Percentiles rank a stretch among this genome's conserved stretches.
Conservation (phyloP, 768 basidiomycete genomes). For the Coprinopsis cinerea region DNA sequence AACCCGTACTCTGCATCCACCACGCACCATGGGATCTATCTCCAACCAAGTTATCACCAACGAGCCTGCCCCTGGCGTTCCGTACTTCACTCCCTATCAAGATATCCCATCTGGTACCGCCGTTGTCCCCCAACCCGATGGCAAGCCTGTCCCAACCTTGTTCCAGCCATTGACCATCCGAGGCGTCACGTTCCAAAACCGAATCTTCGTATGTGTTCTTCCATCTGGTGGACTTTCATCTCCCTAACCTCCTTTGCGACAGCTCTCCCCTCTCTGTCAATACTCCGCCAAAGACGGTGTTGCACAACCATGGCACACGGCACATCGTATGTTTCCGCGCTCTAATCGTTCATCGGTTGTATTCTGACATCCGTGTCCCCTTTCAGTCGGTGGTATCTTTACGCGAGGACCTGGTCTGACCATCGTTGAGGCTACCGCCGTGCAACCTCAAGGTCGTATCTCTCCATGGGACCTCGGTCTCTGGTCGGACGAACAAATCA, state of each 20-base stretch:
- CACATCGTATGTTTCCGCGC: slow-evolving; percentile 45
- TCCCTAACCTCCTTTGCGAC: neutral
- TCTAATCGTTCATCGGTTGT: slow-evolving; percentile 14
- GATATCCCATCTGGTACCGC: slow-evolving; percentile 40
- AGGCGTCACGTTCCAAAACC: slow-evolving; percentile 47
- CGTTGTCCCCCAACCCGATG: slow-evolving; percentile 32
- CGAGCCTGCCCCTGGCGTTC: slow-evolving; percentile 32
- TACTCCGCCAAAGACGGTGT: slow-evolving; percentile 52
- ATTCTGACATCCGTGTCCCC: slow-evolving; percentile 1
- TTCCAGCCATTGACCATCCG: slow-evolving; percentile 54
- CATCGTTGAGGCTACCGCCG: slow-evolving; percentile 61
- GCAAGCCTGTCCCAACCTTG: slow-evolving; percentile 28
- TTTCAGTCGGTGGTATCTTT: slow-evolving; percentile 46
- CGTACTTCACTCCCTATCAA: slow-evolving; percentile 45
- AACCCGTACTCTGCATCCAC: no score
- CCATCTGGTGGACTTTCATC: neutral
- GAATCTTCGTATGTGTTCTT: slow-evolving; percentile 37
- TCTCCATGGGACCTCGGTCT: slow-evolving; percentile 59
- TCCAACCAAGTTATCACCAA: slow-evolving; percentile 19
- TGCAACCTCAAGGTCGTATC: slow-evolving; percentile 58
- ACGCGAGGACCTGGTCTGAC: slow-evolving; percentile 51
- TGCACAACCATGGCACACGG: slow-evolving; percentile 50
- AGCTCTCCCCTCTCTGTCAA: slow-evolving; percentile 56
- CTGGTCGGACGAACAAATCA: slow-evolving; percentile 57
- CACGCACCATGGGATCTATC: neutral